Evolutionary conservation across 2,329 filamentous ascomycete genomes (phyloP).

Genomic region (Exophiala dermatitidis): DNA sequence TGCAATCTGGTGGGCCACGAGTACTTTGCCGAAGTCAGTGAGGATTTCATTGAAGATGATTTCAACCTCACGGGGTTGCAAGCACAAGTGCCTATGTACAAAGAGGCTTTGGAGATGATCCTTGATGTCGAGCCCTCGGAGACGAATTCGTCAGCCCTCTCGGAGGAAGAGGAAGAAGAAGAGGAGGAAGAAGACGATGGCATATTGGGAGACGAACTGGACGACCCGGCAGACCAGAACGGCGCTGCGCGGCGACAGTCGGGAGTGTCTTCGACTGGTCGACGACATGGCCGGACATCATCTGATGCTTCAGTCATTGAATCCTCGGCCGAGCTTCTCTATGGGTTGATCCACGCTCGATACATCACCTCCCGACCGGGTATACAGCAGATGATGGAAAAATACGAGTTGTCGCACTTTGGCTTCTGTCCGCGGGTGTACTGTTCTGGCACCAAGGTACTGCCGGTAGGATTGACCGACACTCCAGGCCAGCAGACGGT

Average conservation of each 20-base stretch:
- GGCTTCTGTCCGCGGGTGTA: slow-evolving; percentile 90
- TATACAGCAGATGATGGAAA: slow-evolving; percentile 98
- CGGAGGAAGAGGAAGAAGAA: slow-evolving; percentile 58
- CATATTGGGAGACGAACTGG: slow-evolving; percentile 57
- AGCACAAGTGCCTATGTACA: slow-evolving; percentile 96
- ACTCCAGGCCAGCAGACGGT: slow-evolving; percentile 95
- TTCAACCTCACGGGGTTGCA: slow-evolving; percentile 97
- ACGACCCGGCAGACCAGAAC: slow-evolving; percentile 28
- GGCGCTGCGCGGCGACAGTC: slow-evolving; percentile 54
- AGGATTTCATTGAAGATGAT: slow-evolving; percentile 99
- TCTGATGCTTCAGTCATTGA: slow-evolving; percentile 94
- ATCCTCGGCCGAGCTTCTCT: slow-evolving; percentile 94
- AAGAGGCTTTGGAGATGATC: slow-evolving; percentile 98
- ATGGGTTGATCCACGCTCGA: slow-evolving; percentile 94
- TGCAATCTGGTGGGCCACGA: slow-evolving; percentile 93
- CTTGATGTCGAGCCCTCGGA: slow-evolving; percentile 96
- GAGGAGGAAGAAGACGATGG: slow-evolving; percentile 61
- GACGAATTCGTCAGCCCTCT: slow-evolving; percentile 24
- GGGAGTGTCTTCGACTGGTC: slow-evolving; percentile 32
- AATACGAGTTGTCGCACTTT: slow-evolving; percentile 95
- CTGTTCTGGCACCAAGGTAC: slow-evolving; percentile 81
- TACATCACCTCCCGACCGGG: slow-evolving; percentile 95
- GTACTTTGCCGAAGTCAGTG: slow-evolving; percentile 97
- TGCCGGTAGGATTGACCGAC: slow-evolving; percentile 89
- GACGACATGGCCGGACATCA: slow-evolving; percentile 76